phyloP scores from a whole-genome alignment of 176 grass and related monocot species.

The Phyllostachys edulis region DNA sequence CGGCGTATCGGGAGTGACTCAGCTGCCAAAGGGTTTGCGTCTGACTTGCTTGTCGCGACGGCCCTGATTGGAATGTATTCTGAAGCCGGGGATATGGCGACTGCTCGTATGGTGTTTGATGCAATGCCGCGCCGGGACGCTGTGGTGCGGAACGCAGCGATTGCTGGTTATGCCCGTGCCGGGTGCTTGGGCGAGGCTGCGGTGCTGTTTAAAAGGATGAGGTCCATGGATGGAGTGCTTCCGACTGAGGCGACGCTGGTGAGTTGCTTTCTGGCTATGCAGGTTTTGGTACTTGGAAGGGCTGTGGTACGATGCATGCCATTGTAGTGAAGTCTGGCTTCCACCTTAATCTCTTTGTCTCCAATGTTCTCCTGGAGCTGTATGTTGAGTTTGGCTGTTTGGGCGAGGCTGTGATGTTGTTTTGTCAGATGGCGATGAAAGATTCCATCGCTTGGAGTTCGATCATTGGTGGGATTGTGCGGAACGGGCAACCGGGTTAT shows the following conservation, averaged over 20 bases:
- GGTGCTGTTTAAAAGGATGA: slow-evolving; percentile 44
- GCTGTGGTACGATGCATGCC: slow-evolving; percentile 28
- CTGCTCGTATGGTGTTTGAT: slow-evolving; percentile 60
- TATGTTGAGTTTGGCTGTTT: slow-evolving; percentile 47
- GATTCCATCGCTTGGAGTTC: slow-evolving; percentile 73
- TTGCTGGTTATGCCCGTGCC: slow-evolving; percentile 42
- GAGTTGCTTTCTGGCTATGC: slow-evolving; percentile 51
- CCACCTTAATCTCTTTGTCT: slow-evolving; percentile 30
- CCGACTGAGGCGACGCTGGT: slow-evolving; percentile 54
- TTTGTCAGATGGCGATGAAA: slow-evolving; percentile 49
- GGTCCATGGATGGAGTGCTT: neutral
- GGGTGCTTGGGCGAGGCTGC: slow-evolving; percentile 39
- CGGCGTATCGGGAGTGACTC: neutral
- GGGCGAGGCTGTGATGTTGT: slow-evolving; percentile 39
- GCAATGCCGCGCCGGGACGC: slow-evolving; percentile 47
- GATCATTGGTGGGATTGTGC: slow-evolving; percentile 60
- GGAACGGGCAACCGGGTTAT: slow-evolving; percentile 30
- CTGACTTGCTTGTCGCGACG: slow-evolving; percentile 56
- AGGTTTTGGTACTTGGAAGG: slow-evolving; percentile 6
- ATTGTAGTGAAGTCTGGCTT: slow-evolving; percentile 48
- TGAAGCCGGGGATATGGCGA: slow-evolving; percentile 22
- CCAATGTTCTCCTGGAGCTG: slow-evolving; percentile 60
- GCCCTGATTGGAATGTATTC: slow-evolving; percentile 46
- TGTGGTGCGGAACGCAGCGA: slow-evolving; percentile 55
- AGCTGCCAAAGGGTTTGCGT: slow-evolving; percentile 21